These are phyloP conservation scores for Coix lacrymajobi DNA, from an alignment of 176 grass and related monocot genomes.

Conservation along the genomic window DNA sequence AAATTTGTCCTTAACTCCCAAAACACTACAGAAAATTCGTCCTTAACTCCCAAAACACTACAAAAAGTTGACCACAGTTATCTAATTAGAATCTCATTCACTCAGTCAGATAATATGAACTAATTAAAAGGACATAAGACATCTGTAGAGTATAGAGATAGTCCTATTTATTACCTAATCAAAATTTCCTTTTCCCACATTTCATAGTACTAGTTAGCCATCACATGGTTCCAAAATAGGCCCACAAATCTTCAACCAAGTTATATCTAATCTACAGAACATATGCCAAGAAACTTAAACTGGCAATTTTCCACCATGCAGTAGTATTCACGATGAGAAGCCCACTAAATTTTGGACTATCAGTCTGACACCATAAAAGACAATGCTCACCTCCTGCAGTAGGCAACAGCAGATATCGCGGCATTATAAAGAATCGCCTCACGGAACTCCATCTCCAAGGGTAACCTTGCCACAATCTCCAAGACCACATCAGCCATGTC, in stretches of 20 bases:
- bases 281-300: neutral
- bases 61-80: neutral
- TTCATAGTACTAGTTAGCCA: neutral
- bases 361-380: neutral
- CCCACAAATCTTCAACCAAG: neutral
- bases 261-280: neutral
- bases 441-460: conserved; percentile 3
- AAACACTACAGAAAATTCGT: neutral
- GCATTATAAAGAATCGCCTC: conserved; percentile 29
- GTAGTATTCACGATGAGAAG: neutral
- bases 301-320: neutral
- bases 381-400: conserved; percentile 24
- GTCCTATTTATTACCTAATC: neutral
- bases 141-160: neutral
- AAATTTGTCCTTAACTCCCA: neutral
- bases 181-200: neutral
- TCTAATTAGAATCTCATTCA: neutral
- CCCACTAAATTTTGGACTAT: neutral
- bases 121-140: neutral
- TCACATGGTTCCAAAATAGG: neutral
- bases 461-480: conserved; percentile 20
- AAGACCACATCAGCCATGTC: conserved; percentile 29
- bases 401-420: conserved; percentile 21
- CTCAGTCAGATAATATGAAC: neutral
- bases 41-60: neutral